phyloP scores from a whole-genome alignment of 345 rosid species.

The Ricinus communis region DNA sequence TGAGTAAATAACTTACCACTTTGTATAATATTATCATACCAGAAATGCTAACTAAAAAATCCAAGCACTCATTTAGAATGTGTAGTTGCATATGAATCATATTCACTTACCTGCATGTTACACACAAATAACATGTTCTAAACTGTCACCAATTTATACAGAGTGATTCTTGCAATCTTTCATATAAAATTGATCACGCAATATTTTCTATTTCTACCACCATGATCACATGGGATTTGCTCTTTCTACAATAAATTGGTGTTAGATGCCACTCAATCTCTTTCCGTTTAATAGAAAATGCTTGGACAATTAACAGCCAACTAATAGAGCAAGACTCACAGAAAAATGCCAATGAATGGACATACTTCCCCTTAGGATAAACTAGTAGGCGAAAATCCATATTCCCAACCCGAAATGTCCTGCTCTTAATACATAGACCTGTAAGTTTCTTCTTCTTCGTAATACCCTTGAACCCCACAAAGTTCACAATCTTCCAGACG shows the following conservation, averaged over 20 bases:
- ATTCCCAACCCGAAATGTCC: conserved; percentile 19
- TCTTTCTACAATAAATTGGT: neutral
- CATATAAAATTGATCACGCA: neutral
- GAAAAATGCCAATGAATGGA: neutral
- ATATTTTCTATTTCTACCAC: neutral
- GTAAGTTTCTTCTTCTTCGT: conserved; percentile 19
- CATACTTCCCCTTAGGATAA: conserved; percentile 24
- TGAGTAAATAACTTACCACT: neutral
- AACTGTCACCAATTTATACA: neutral
- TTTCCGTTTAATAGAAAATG: neutral
- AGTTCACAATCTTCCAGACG: conserved; percentile 24
- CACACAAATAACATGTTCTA: neutral
- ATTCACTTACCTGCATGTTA: too few species aligned
- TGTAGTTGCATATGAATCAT: neutral
- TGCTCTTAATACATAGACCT: conserved; percentile 21
- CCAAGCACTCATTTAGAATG: neutral
- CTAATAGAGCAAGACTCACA: neutral
- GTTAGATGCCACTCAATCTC: neutral
- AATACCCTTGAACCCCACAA: conserved; percentile 13
- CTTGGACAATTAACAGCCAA: neutral
- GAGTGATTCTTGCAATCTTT: neutral
- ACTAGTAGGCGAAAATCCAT: conserved; percentile 9
- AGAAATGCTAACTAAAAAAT: neutral
- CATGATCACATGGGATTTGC: too few species aligned
- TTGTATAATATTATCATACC: neutral